These are phyloP conservation scores for Candida multigemmis DNA, from an alignment of 805 yeast species.

Conservation along the genomic window DNA sequence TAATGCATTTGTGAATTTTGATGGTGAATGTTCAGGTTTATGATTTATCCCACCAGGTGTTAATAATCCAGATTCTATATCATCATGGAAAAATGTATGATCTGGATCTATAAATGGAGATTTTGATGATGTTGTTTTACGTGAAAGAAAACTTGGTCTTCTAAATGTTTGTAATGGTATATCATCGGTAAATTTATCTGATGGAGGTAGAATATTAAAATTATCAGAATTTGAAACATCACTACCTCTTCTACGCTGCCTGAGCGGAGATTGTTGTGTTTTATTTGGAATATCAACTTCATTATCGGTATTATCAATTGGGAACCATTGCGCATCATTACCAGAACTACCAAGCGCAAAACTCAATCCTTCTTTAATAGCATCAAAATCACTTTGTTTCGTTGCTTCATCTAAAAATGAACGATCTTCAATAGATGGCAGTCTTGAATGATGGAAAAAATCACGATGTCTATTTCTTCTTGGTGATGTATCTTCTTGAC, in stretches of 20 bases:
- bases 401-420: constrained; percentile 16
- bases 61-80: constrained; percentile 11
- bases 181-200: constrained; percentile 7
- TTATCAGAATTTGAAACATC: no score
- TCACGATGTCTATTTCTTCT: no score
- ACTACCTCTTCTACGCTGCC: no score
- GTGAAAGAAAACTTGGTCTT: neutral
- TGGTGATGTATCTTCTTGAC: no score
- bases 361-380: constrained; percentile 21
- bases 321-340: constrained; percentile 20
- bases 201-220: neutral
- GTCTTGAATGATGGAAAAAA: no score
- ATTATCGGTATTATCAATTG: constrained; percentile 3
- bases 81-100: constrained; percentile 3
- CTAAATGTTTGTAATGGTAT: constrained; percentile 9
- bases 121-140: neutral
- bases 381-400: constrained; percentile 18
- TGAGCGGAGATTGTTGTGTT: no score
- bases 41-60: constrained; percentile 6
- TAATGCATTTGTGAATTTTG: constrained; percentile 14
- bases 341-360: constrained; percentile 23
- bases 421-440: constrained; percentile 2
- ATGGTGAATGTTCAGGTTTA: constrained; percentile 10
- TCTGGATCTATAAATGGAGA: constrained; percentile 3
- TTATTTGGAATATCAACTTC: neutral